A percentile compares a stretch with the other conserved stretches of the same genome.
Conservation (phyloP, 768 basidiomycete genomes). For the Suillus subaureus region DNA sequence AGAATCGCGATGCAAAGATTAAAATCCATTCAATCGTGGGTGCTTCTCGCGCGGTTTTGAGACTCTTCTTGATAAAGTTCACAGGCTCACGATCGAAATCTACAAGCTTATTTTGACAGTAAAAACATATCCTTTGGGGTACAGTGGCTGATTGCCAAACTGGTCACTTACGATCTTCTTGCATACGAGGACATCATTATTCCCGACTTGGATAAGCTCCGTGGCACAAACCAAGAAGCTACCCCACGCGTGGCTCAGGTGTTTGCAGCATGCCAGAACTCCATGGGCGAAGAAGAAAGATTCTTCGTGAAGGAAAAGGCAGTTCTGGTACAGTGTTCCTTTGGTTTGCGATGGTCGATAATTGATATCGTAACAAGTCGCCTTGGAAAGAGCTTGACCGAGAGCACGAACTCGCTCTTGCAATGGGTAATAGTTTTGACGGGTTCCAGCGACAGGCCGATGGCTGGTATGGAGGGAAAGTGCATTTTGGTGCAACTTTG, state of each 20-base stretch:
- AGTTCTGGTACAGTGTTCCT: constrained; percentile 16
- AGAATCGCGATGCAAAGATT: not conserved
- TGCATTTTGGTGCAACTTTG: constrained; percentile 52
- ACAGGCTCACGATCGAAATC: constrained; percentile 16
- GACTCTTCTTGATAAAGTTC: not conserved
- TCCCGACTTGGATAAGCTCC: constrained; percentile 28
- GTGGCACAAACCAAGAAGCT: constrained; percentile 33
- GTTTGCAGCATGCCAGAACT: constrained; percentile 7
- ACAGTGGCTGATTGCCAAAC: constrained; percentile 56
- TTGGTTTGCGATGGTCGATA: constrained; percentile 19
- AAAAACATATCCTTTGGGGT: constrained; percentile 44
- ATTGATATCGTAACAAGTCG: constrained; percentile 37
- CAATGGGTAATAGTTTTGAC: constrained; percentile 4
- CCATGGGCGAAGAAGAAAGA: constrained; percentile 14
- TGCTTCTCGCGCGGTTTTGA: not conserved
- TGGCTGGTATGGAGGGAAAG: constrained; percentile 63
- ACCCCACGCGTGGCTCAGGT: constrained; percentile 29
- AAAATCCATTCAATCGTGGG: constrained; percentile 2
- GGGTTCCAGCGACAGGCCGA: constrained; percentile 41
- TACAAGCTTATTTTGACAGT: constrained; percentile 26
- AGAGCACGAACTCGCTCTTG: constrained; percentile 41
- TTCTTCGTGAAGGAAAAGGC: constrained; percentile 17
- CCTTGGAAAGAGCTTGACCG: constrained; percentile 66
- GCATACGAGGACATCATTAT: constrained; percentile 35
- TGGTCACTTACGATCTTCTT: constrained; percentile 34